A percentile compares a stretch with the other conserved stretches of the same genome.
phyloP scores from a whole-genome alignment of 192 early-diverging fungal genomes.

The Chytriomyces hyalinus region DNA sequence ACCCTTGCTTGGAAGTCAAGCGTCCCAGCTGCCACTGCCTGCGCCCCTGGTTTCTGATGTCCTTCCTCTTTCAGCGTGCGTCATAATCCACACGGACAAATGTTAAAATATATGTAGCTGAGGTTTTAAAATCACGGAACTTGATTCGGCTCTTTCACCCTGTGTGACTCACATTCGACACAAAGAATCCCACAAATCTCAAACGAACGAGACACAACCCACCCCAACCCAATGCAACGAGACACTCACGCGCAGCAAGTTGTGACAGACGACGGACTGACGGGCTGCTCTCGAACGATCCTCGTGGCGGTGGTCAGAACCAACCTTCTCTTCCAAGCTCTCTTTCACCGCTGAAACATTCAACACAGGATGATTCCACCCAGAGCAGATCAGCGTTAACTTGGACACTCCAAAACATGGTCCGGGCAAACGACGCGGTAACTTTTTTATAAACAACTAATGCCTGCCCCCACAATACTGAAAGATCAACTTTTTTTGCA shows the following conservation, averaged over 20 bases:
- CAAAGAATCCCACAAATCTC: too few relatives aligned
- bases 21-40: too few relatives aligned
- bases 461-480: not conserved
- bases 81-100: too few relatives aligned
- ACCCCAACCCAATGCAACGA: too few relatives aligned
- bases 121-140: too few relatives aligned
- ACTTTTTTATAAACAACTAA: not conserved
- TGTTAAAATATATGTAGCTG: too few relatives aligned
- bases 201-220: too few relatives aligned
- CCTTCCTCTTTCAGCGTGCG: too few relatives aligned
- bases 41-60: too few relatives aligned
- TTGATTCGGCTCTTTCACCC: too few relatives aligned
- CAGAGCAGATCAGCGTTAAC: conserved; percentile 26
- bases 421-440: conserved; percentile 26
- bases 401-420: conserved; percentile 34
- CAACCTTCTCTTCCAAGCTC: not conserved
- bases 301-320: conserved; percentile 14
- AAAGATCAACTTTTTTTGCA: not conserved
- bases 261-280: conserved; percentile 10
- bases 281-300: conserved; percentile 9
- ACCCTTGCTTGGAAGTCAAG: too few relatives aligned
- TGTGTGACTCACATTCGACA: too few relatives aligned
- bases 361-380: conserved; percentile 28
- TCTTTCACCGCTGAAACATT: not conserved
- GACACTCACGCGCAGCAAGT: conserved; percentile 11